Evolutionary conservation across 768 basidiomycete genomes (phyloP).

Genomic region (Tephrocybe rancida): DNA sequence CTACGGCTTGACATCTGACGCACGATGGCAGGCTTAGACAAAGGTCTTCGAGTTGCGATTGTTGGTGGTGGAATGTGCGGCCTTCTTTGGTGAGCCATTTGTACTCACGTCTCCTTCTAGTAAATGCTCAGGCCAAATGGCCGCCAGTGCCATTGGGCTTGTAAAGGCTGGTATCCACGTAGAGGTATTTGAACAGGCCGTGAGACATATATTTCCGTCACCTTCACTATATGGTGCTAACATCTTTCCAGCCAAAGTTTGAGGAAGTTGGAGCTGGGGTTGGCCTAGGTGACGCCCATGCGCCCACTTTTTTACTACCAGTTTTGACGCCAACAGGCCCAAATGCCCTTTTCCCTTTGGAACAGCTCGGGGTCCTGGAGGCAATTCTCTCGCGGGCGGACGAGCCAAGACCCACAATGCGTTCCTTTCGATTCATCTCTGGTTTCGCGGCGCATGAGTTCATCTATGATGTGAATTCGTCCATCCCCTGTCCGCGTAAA

Average conservation of each 20-base stretch:
- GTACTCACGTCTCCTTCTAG: not conserved
- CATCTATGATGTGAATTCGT: slow-evolving; percentile 43
- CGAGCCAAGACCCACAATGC: slow-evolving; percentile 29
- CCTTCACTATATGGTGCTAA: not conserved
- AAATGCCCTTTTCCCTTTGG: slow-evolving; percentile 49
- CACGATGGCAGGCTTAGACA: slow-evolving; percentile 18
- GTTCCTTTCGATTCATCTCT: slow-evolving; percentile 43
- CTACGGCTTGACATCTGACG: not conserved
- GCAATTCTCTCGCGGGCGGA: slow-evolving; percentile 40
- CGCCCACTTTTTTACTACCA: not conserved
- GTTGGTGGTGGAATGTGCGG: slow-evolving; percentile 61
- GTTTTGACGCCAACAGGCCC: slow-evolving; percentile 34
- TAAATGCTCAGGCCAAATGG: not conserved
- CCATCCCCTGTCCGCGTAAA: not conserved
- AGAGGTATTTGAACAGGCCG: slow-evolving; percentile 57
- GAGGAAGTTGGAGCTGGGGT: slow-evolving; percentile 60
- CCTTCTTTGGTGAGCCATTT: slow-evolving; percentile 37
- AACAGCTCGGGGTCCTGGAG: slow-evolving; percentile 45
- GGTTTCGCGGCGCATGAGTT: slow-evolving; percentile 42
- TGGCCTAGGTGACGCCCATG: slow-evolving; percentile 37
- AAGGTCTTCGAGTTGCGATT: slow-evolving; percentile 52
- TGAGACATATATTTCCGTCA: slow-evolving; percentile 21
- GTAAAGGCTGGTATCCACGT: slow-evolving; percentile 42
- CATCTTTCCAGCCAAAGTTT: slow-evolving; percentile 39
- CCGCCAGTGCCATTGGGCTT: slow-evolving; percentile 45